A percentile compares a stretch with the other conserved stretches of the same genome.
phyloP scores from a whole-genome alignment of 345 rosid genomes.

The Triadica sebifera region DNA sequence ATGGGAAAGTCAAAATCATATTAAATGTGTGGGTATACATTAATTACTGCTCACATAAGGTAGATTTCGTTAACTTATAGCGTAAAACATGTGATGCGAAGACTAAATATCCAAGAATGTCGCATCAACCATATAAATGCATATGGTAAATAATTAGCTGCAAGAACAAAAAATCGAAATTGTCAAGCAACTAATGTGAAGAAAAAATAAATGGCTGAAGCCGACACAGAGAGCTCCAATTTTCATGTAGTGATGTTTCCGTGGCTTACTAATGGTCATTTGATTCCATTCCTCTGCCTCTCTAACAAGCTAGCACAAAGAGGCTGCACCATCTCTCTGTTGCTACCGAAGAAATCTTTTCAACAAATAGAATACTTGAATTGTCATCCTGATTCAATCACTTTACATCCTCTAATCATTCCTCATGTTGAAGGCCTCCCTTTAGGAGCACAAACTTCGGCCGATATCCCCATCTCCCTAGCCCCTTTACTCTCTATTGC shows the following conservation, averaged over 20 bases:
- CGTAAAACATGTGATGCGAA: no score
- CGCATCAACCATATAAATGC: no score
- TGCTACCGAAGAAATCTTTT: slow-evolving; percentile 44
- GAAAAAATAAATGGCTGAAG: no score
- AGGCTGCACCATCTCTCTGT: slow-evolving; percentile 48
- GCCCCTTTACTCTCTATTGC: slow-evolving; percentile 50
- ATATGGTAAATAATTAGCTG: no score
- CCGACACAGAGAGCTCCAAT: no score
- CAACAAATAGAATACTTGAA: slow-evolving; percentile 35
- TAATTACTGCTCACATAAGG: no score
- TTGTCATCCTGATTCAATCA: slow-evolving; percentile 37
- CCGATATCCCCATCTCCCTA: slow-evolving; percentile 52
- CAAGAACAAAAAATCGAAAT: no score
- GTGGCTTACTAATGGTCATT: slow-evolving; percentile 60
- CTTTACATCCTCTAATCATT: slow-evolving; percentile 35
- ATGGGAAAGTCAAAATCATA: no score
- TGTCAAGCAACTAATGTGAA: no score
- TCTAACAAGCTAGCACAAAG: slow-evolving; percentile 51
- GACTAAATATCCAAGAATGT: no score
- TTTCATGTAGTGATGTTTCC: slow-evolving; percentile 56
- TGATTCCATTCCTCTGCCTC: slow-evolving; percentile 58
- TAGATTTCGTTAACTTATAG: no score
- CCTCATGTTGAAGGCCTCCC: slow-evolving; percentile 65
- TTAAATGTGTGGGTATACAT: no score
- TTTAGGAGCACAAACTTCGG: slow-evolving; percentile 60